Conservation (phyloP, 2,329 filamentous ascomycete genomes). For the Ophiosphaerella herpotricha region DNA sequence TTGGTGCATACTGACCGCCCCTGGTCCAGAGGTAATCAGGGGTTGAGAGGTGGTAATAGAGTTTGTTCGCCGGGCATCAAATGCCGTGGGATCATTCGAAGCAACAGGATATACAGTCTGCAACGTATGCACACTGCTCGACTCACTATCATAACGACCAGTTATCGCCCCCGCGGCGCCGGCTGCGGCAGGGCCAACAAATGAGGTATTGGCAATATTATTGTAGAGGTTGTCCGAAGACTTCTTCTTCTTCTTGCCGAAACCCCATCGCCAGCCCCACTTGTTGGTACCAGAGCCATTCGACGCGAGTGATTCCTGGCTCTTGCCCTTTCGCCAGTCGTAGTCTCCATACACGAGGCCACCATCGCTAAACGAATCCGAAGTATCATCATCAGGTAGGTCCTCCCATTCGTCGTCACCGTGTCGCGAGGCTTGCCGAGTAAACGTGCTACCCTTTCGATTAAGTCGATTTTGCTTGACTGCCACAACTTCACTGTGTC, state of each 20-base stretch:
- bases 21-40: conserved; percentile 37
- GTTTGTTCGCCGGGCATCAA: conserved; percentile 62
- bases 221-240: conserved; percentile 43
- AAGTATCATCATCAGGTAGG: conserved; percentile 41
- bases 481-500: conserved; percentile 40
- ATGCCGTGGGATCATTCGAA: conserved; percentile 66
- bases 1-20: conserved; percentile 75
- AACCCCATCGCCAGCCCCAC: conserved; percentile 66
- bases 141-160: conserved; percentile 54
- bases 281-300: conserved; percentile 60
- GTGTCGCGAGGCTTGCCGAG: conserved; percentile 29
- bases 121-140: conserved; percentile 56
- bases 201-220: conserved; percentile 41
- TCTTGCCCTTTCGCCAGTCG: conserved; percentile 46
- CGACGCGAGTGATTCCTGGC: conserved; percentile 58
- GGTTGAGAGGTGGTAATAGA: conserved; percentile 49
- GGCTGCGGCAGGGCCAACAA: conserved; percentile 46
- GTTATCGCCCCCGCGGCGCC: conserved; percentile 43
- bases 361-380: conserved; percentile 57
- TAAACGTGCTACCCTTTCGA: conserved; percentile 23
- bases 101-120: conserved; percentile 70
- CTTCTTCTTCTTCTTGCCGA: conserved; percentile 51
- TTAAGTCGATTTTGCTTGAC: conserved; percentile 38
- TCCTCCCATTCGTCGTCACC: conserved; percentile 57
- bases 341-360: conserved; percentile 65